Percentiles rank a stretch among this genome's conserved stretches.
Conservation (phyloP, 192 early-diverging fungal genomes). For the Coemansia sp. region DNA sequence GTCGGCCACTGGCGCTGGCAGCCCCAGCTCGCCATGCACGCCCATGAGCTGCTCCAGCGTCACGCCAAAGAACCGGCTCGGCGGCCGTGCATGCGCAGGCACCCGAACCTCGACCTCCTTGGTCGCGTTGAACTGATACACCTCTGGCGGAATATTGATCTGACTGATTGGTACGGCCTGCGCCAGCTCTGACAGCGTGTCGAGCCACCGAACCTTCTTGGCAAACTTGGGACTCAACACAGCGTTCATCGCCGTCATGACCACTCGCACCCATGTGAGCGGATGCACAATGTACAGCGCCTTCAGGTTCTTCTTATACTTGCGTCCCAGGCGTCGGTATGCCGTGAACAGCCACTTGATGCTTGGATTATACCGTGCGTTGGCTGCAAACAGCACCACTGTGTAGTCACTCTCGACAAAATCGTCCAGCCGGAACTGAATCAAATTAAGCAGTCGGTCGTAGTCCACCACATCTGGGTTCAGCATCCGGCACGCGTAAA, state of each 20-base stretch:
- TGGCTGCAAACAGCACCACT: slow-evolving; percentile 82
- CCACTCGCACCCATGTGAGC: slow-evolving; percentile 74
- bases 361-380: slow-evolving; percentile 72
- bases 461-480: slow-evolving; percentile 80
- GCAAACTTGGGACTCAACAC: slow-evolving; percentile 93
- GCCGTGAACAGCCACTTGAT: slow-evolving; percentile 84
- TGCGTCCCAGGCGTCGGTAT: slow-evolving; percentile 77
- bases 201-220: slow-evolving; percentile 79
- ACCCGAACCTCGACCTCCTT: slow-evolving; percentile 43
- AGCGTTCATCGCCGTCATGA: slow-evolving; percentile 82
- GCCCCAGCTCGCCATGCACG: slow-evolving; percentile 64
- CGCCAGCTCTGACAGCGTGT: slow-evolving; percentile 68
- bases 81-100: slow-evolving; percentile 37
- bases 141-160: slow-evolving; percentile 69
- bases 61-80: slow-evolving; percentile 72
- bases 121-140: slow-evolving; percentile 52
- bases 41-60: slow-evolving; percentile 76
- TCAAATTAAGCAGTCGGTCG: slow-evolving; percentile 71
- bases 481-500: slow-evolving; percentile 85
- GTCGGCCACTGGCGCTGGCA: slow-evolving; percentile 75
- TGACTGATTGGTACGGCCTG: slow-evolving; percentile 67
- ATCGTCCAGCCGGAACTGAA: slow-evolving; percentile 66
- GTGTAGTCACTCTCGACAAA: slow-evolving; percentile 92
- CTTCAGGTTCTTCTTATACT: slow-evolving; percentile 95
- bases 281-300: slow-evolving; percentile 90